A percentile compares a stretch with the other conserved stretches of the same genome.
phyloP scores from a whole-genome alignment of 2,329 filamentous ascomycete genomes.

The Aspergillus terreus region DNA sequence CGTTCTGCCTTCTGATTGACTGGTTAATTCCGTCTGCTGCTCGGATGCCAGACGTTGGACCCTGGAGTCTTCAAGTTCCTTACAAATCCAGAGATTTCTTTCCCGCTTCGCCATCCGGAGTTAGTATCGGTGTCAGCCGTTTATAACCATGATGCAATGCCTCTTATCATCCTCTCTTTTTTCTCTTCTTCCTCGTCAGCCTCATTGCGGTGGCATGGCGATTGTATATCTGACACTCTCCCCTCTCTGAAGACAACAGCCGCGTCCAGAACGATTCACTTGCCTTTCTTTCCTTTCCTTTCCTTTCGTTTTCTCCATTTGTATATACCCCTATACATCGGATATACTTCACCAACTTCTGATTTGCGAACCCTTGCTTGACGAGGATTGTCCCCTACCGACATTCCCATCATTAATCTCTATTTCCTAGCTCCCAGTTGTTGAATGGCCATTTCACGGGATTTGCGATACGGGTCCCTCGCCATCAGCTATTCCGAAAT shows the following conservation, averaged over 20 bases:
- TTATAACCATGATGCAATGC: slow-evolving; percentile 13
- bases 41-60: slow-evolving; percentile 4
- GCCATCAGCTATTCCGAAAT: slow-evolving; percentile 3
- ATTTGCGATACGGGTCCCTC: not conserved
- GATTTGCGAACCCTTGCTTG: not conserved
- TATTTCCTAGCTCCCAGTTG: not conserved
- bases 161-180: not conserved
- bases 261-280: not conserved
- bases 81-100: slow-evolving; percentile 13
- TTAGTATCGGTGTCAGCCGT: slow-evolving; percentile 9
- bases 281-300: not conserved
- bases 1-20: slow-evolving; percentile 6
- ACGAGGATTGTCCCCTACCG: not conserved
- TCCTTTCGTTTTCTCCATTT: not conserved
- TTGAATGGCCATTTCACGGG: not conserved
- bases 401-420: not conserved
- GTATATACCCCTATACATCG: slow-evolving; percentile 7
- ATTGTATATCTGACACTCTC: slow-evolving; percentile 6
- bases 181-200: not conserved
- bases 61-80: slow-evolving; percentile 4
- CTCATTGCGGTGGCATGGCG: not conserved
- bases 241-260: slow-evolving; percentile 4
- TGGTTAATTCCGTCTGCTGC: slow-evolving; percentile 9
- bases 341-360: not conserved
- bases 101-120: slow-evolving; percentile 4